phyloP scores from a whole-genome alignment of 1,139 yeast genomes.

The Blastobotrys indianensis region DNA sequence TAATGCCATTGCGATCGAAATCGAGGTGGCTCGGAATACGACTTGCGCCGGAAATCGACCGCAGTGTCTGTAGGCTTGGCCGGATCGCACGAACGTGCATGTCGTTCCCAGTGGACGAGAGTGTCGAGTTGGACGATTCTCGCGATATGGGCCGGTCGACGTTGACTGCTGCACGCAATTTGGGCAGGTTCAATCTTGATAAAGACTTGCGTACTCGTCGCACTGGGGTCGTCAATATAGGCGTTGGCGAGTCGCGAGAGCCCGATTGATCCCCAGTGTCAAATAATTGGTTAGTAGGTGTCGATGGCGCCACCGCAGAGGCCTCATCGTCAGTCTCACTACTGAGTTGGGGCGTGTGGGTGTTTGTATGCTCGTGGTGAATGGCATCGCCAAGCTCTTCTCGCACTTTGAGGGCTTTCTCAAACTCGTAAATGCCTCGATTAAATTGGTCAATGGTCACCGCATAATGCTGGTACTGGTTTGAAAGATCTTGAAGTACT shows the following conservation, averaged over 20 bases:
- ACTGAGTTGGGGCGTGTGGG: too few relatives aligned
- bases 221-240: slow-evolving; percentile 2
- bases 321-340: too few relatives aligned
- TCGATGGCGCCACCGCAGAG: too few relatives aligned
- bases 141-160: neutral
- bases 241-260: neutral
- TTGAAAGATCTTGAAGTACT: slow-evolving; percentile 13
- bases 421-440: slow-evolving; percentile 17
- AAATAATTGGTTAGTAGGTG: too few relatives aligned
- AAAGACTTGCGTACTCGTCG: slow-evolving; percentile 3
- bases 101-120: neutral
- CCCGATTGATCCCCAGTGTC: neutral
- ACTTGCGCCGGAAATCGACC: slow-evolving; percentile 1
- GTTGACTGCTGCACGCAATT: neutral
- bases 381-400: slow-evolving; percentile 13
- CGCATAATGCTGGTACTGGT: slow-evolving; percentile 15
- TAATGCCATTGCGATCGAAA: neutral
- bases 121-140: neutral
- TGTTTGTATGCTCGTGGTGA: neutral
- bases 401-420: slow-evolving; percentile 13
- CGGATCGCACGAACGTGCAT: neutral
- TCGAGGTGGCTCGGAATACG: neutral
- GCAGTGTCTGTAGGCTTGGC: slow-evolving; percentile 5
- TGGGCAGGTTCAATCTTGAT: slow-evolving; percentile 6
- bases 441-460: slow-evolving; percentile 16